A percentile compares a stretch with the other conserved stretches of the same genome.
These are phyloP conservation scores for Forsythia viridissima DNA, from an alignment of 257 asterid species.

Conservation along the genomic window DNA sequence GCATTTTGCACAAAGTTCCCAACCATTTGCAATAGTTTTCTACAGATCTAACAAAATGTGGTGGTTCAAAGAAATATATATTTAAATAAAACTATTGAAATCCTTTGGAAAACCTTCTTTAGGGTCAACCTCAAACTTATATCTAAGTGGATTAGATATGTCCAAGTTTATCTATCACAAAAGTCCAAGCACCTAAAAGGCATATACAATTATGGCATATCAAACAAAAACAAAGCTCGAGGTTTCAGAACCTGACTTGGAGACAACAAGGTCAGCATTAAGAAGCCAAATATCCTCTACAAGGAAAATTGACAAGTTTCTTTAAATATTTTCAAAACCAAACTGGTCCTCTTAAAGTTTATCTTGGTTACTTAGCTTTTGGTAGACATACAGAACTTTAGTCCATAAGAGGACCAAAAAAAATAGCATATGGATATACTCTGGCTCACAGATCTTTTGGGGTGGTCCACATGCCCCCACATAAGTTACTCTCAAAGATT, in stretches of 20 bases:
- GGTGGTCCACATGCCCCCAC: constrained; percentile 16
- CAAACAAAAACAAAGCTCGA: background rate
- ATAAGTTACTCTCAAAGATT: background rate
- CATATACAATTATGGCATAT: background rate
- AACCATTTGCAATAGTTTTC: background rate
- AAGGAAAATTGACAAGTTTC: constrained; percentile 4
- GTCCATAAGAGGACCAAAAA: background rate
- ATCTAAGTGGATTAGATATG: background rate
- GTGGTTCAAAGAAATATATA: background rate
- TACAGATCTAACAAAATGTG: background rate
- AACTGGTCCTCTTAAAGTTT: background rate
- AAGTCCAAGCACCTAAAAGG: background rate
- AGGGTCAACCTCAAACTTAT: background rate
- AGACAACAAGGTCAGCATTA: constrained; percentile 4
- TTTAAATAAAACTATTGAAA: background rate
- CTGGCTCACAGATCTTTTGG: constrained; percentile 7
- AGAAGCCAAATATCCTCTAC: constrained; percentile 1
- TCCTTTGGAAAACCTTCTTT: background rate
- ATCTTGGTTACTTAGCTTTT: background rate
- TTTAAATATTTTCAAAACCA: background rate
- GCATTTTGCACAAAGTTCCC: background rate
- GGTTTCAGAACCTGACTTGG: constrained; percentile 4
- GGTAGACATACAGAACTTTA: background rate
- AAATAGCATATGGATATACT: background rate
- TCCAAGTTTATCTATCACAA: background rate